Percentiles rank a stretch among this genome's conserved stretches.
Conservation (phyloP, 2,329 filamentous ascomycete species). For the Aspergillus sp. region DNA sequence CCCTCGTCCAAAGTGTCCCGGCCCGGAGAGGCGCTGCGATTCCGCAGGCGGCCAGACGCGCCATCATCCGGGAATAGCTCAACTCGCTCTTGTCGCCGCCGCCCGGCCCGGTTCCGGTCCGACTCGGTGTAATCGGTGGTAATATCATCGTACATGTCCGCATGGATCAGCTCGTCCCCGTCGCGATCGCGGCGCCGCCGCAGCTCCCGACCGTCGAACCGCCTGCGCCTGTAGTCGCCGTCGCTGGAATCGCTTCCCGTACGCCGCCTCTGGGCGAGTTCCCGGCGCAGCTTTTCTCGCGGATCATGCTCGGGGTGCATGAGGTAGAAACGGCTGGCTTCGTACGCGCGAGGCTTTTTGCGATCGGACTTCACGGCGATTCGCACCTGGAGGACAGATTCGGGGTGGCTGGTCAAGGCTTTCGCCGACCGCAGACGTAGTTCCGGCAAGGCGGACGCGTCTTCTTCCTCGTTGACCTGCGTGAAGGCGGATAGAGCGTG, state of each 20-base stretch:
- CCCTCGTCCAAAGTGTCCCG: conserved; percentile 40
- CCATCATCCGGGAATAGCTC: conserved; percentile 33
- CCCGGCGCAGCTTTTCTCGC: conserved; percentile 56
- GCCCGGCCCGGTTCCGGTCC: conserved; percentile 19
- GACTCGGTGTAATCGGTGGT: conserved; percentile 19
- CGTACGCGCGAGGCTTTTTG: conserved; percentile 69
- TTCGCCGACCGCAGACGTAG: conserved; percentile 63
- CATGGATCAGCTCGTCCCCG: conserved; percentile 55
- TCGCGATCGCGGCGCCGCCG: conserved; percentile 36
- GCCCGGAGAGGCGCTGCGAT: conserved; percentile 53
- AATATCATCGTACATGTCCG: conserved; percentile 73
- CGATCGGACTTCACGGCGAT: conserved; percentile 65
- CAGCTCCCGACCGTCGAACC: conserved; percentile 54
- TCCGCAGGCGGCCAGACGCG: conserved; percentile 38
- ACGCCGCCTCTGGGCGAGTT: conserved; percentile 38
- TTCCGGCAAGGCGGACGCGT: conserved; percentile 42
- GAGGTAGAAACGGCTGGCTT: conserved; percentile 82
- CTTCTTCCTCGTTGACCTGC: conserved; percentile 27
- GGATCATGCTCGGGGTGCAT: conserved; percentile 84
- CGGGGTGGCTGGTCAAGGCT: conserved; percentile 56
- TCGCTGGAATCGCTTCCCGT: conserved; percentile 27
- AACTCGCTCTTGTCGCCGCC: conserved; percentile 20
- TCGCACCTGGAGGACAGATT: conserved; percentile 61
- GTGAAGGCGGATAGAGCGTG: conserved; percentile 45
- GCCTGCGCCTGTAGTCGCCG: conserved; percentile 40